Evolutionary conservation across 2,329 filamentous ascomycete species (phyloP).

Genomic region (Stachybotrys echinatus): DNA sequence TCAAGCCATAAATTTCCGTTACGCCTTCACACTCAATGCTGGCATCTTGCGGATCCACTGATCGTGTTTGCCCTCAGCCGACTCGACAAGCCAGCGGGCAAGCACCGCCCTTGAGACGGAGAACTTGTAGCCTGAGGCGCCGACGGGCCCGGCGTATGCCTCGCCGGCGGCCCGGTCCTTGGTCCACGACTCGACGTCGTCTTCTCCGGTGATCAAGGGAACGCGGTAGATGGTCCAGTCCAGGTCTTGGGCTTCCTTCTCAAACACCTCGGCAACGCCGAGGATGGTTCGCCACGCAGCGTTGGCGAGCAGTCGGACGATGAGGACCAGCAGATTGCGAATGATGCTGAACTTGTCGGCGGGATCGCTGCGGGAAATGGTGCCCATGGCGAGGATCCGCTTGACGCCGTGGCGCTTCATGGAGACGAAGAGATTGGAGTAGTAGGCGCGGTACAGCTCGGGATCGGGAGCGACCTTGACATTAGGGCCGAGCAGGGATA

Average conservation of each 20-base stretch:
- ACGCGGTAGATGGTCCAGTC: conserved; percentile 24
- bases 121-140: conserved; percentile 10
- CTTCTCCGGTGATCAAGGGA: conserved; percentile 16
- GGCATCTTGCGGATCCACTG: conserved; percentile 18
- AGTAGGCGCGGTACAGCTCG: conserved; percentile 1
- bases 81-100: conserved; percentile 23
- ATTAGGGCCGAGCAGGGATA: conserved; percentile 9
- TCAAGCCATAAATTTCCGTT: too few species aligned
- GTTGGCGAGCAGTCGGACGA: conserved; percentile 9
- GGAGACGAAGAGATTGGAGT: conserved; percentile 2
- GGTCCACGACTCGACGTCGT: conserved; percentile 19
- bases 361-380: conserved; percentile 17
- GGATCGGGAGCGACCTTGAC: not conserved
- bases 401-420: conserved; percentile 9
- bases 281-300: conserved; percentile 13
- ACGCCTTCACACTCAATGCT: conserved; percentile 6
- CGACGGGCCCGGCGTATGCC: conserved; percentile 12
- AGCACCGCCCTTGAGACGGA: conserved; percentile 13
- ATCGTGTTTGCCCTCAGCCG: conserved; percentile 8
- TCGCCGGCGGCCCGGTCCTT: conserved; percentile 17
- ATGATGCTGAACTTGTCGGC: conserved; percentile 16
- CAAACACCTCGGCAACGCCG: conserved; percentile 13
- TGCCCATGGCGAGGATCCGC: conserved; percentile 27
- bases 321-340: conserved; percentile 2
- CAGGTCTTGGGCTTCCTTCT: conserved; percentile 11